Conservation (phyloP, 805 yeast species). For the Saccharomycopsis sp. region DNA sequence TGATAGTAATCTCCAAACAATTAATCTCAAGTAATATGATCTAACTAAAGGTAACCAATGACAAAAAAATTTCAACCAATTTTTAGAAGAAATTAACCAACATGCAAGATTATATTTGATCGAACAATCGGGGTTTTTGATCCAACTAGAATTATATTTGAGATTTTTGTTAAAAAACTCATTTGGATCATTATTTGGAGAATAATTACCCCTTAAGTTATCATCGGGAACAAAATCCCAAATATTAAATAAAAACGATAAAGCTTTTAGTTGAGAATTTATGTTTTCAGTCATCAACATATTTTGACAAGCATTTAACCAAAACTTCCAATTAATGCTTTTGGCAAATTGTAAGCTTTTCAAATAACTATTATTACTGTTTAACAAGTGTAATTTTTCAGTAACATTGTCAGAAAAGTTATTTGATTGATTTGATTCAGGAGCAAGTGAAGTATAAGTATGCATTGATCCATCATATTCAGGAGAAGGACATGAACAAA, state of each 20-base stretch:
- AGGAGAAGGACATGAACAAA: conserved; percentile 25
- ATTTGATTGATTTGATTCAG: background rate
- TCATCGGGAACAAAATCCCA: conserved; percentile 59
- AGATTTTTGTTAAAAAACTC: background rate
- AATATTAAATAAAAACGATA: conserved; percentile 58
- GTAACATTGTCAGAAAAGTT: background rate
- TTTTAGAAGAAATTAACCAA: conserved; percentile 41
- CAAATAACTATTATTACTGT: background rate
- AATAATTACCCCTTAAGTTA: background rate
- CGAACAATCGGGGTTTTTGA: conserved; percentile 28
- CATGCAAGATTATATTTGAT: conserved; percentile 37
- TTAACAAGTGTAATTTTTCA: background rate
- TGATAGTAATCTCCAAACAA: conserved; percentile 50
- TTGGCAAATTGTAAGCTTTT: conserved; percentile 15
- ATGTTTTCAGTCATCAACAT: conserved; percentile 57
- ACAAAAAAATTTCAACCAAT: conserved; percentile 50
- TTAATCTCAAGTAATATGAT: conserved; percentile 51
- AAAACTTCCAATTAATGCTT: conserved; percentile 60
- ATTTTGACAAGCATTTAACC: conserved; percentile 50
- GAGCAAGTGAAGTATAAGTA: too few species aligned
- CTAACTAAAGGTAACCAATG: conserved; percentile 79
- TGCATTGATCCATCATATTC: conserved; percentile 30
- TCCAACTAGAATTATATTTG: conserved; percentile 27
- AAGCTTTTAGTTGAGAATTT: conserved; percentile 49
- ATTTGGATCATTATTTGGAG: background rate